Evolutionary conservation across 176 grass and related monocot genomes (phyloP).

Genomic region (Areca catechu): DNA sequence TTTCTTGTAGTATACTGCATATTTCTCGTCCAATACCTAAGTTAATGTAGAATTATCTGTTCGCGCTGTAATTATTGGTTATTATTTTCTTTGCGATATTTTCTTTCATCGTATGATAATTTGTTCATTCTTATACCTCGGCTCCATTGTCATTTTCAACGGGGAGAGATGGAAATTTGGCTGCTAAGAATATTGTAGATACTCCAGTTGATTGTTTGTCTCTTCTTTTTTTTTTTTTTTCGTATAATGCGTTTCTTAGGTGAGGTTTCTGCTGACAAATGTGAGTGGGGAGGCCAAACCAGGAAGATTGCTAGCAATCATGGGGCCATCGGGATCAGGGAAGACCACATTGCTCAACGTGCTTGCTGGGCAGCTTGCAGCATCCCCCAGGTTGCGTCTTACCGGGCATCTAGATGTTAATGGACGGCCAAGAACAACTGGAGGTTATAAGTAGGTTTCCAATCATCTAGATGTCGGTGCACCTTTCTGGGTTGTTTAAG

Average conservation of each 20-base stretch:
- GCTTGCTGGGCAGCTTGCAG: slow-evolving; percentile 66
- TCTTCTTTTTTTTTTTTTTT: not conserved
- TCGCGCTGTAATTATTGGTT: no score
- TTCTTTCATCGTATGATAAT: no score
- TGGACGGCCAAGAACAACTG: slow-evolving; percentile 32
- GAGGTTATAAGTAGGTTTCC: slow-evolving; percentile 60
- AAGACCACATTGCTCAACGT: slow-evolving; percentile 94
- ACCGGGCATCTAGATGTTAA: slow-evolving; percentile 59
- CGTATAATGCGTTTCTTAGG: slow-evolving; percentile 17
- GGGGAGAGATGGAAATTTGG: no score
- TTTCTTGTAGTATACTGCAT: no score
- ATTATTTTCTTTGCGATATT: no score
- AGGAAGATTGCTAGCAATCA: slow-evolving; percentile 66
- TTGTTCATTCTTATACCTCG: no score
- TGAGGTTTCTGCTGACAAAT: slow-evolving; percentile 78
- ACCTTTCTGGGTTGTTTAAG: not conserved
- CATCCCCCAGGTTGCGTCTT: slow-evolving; percentile 57
- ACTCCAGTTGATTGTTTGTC: not conserved
- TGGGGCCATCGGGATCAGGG: slow-evolving; percentile 85
- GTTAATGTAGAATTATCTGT: no score
- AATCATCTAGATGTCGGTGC: not conserved
- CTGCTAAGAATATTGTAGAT: no score
- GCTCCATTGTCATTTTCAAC: no score
- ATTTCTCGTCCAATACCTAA: no score
- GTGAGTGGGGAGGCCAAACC: slow-evolving; percentile 70